Evolutionary conservation across 2,329 filamentous ascomycete species (phyloP), one percentile per base, ranked within the genome.

Genomic region (Zymoseptoria tritici): DNA sequence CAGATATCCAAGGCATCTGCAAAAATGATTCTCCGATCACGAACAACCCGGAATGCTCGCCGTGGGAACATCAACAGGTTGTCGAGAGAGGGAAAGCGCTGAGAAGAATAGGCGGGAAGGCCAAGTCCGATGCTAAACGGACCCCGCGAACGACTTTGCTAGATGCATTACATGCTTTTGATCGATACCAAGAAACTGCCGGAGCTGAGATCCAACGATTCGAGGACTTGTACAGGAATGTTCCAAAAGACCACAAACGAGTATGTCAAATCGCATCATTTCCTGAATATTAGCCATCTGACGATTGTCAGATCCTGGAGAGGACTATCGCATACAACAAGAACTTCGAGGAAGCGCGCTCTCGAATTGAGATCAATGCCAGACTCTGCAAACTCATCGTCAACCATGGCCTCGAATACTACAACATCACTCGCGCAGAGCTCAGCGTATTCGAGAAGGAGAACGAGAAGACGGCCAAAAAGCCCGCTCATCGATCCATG

Each of bases 291-390:
- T n/a, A 21, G 11, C 51, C 42, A 24, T 50, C 21, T 49, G 2
- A 7, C 20, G 4, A n/a, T 24, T 2, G 52, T 11, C 26, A 66
- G 64, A 62, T 57, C 24, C 55, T 66, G 9, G 63, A 63, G 21
- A 57, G 52, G 22, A 62, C 57, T 7, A 59, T 64, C 21, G 31
- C 52, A 26, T 66, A 64, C 29, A 56, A 50, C 16, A 36, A 63
- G 42, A 64, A 63, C 21, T 59, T 66, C 26, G 51, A 59, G 1
- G 49, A 49, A 16, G 60, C 61, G 4, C 59, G 63, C 3, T 84
- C 87, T 56, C 89, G 91, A 46, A 95, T 97, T 63, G 90, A 95
- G 66, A 77, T 80, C 61, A 97, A 97, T 70, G 89, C 91, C 8
- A 82, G 87, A 54, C 81, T 97, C 5, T 88, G 91, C 16, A 85